phyloP scores from a whole-genome alignment of 2,329 filamentous ascomycete species.

The Elsinoe necatrix region DNA sequence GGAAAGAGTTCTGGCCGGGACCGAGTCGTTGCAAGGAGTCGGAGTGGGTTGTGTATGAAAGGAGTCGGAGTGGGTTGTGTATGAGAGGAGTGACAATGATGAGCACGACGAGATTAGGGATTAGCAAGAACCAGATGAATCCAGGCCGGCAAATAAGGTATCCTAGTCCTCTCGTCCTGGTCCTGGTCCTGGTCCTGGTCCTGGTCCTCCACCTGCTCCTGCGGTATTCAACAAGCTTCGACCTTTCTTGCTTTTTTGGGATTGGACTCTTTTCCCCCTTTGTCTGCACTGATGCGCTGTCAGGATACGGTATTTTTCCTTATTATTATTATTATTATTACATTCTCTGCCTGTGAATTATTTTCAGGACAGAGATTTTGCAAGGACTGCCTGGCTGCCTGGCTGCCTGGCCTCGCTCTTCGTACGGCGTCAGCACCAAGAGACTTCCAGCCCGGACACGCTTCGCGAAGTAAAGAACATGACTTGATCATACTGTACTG shows the following conservation, averaged over 20 bases:
- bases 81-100: not conserved
- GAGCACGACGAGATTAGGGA: not conserved
- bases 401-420: not conserved
- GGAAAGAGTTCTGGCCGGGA: not conserved
- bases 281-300: slow-evolving; percentile 4
- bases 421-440: not conserved
- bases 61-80: not conserved
- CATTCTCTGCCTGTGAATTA: no score
- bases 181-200: no score
- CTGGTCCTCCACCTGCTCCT: not conserved
- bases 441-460: no score
- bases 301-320: not conserved
- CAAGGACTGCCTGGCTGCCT: not conserved
- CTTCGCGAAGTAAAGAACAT: no score
- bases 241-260: slow-evolving; percentile 6
- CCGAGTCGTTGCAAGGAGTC: not conserved
- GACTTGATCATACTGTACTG: not conserved
- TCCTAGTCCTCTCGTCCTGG: no score
- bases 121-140: not conserved
- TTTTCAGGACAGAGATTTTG: slow-evolving; percentile 10
- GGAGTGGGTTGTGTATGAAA: not conserved
- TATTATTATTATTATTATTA: no score
- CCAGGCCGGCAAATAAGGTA: not conserved
- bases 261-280: not conserved
- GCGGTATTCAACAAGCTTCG: not conserved